Percentiles rank a stretch among this genome's conserved stretches.
phyloP scores from a whole-genome alignment of 208 protist species.

The Eutreptiella sp. region DNA sequence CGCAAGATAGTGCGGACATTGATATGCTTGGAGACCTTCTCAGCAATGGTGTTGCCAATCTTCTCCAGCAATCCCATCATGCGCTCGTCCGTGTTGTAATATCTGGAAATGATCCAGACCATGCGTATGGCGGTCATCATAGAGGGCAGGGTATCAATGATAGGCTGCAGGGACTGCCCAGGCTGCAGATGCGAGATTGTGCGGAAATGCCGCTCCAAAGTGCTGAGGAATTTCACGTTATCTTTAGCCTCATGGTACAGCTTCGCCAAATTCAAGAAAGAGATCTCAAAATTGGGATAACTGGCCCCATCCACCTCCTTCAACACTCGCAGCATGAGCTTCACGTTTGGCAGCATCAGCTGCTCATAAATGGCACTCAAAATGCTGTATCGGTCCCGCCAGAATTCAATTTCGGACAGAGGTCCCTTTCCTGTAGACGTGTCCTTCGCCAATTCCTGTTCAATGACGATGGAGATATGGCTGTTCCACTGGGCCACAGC shows the following conservation, averaged over 20 bases:
- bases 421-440: slow-evolving; percentile 52
- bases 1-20: slow-evolving; percentile 77
- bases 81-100: slow-evolving; percentile 97
- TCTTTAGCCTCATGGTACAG: slow-evolving; percentile 95
- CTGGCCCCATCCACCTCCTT: slow-evolving; percentile 70
- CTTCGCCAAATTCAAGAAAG: slow-evolving; percentile 84
- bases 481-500: slow-evolving; percentile 77
- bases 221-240: slow-evolving; percentile 97
- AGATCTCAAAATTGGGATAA: slow-evolving; percentile 76
- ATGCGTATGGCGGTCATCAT: slow-evolving; percentile 98
- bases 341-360: slow-evolving; percentile 84
- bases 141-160: slow-evolving; percentile 92
- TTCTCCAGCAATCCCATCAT: slow-evolving; percentile 96
- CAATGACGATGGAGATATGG: slow-evolving; percentile 79
- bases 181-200: slow-evolving; percentile 78
- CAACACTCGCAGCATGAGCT: slow-evolving; percentile 81
- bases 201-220: slow-evolving; percentile 97
- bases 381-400: slow-evolving; percentile 87
- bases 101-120: slow-evolving; percentile 98
- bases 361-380: slow-evolving; percentile 93
- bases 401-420: slow-evolving; percentile 94
- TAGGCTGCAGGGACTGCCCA: slow-evolving; percentile 71
- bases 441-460: slow-evolving; percentile 74
- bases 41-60: slow-evolving; percentile 90
- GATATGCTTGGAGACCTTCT: slow-evolving; percentile 86